Base-by-base conservation (phyloP, 208 protist genomes). In the Acanthamoeba lenticulata region DNA sequence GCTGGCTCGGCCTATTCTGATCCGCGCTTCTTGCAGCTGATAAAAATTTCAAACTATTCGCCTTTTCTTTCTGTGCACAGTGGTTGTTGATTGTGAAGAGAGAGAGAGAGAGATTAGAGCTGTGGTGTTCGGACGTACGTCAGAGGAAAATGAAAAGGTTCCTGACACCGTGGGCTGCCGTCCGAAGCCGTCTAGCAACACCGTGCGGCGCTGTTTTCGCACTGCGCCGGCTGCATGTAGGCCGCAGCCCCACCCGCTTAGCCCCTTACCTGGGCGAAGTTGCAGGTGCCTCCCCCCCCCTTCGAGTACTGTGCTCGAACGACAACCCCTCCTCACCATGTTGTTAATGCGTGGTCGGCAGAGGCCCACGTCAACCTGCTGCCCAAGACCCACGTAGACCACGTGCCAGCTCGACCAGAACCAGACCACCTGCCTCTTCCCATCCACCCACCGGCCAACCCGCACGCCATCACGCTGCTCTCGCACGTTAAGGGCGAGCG, bases 401-500 rank as follows among this genome's bases (percentile, higher is more conserved):
- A 90, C 21, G 47, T 90, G 55, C 83, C 52, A 2, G 83, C 40
- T 6, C 49, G n/a, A 11, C n/a, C 47, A 5, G 36, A 90, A 24
- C 83, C 38, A 4, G 21, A 69, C 27, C 57, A 52, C 24, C 52
- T 90, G 11, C 83, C 83, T 6, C 52, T 72, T 17, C 83, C 52
- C 36, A 62, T 90, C 27, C 47, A 69, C 38, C 83, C 47, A 11
- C 83, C 83, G 34, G 45, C 47, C 1, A 47, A 5, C 1, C 83
- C 83, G 32, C 83, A 90, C 55, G 47, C 83, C 32, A 72, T 90
- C 36, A 90, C 65, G 2, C 72, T 67, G 21, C 15, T 93, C 90
- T 93, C 90, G 6, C 90, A 93, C 42, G 69, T 93, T 0, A 83
- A 85, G 65, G 90, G 90, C 45, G 49, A 60, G 27, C 52, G 47